Conservation (phyloP, 345 rosid species). For the Xanthoceras sorbifolium region DNA sequence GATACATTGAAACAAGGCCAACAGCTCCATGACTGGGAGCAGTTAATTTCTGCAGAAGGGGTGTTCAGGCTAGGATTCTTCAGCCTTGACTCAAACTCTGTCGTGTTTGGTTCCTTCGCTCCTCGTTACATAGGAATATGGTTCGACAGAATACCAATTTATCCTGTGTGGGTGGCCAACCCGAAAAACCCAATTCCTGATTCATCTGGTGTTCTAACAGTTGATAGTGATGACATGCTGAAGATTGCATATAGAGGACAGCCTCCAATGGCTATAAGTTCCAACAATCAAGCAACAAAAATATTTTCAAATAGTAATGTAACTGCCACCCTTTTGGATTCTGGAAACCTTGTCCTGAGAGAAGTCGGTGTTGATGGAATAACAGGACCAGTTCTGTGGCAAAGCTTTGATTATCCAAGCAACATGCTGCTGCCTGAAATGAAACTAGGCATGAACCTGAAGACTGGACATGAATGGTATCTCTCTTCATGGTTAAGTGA, state of each 20-base stretch:
- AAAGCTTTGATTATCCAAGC: slow-evolving; percentile 66
- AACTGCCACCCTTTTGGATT: slow-evolving; percentile 47
- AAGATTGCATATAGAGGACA: slow-evolving; percentile 44
- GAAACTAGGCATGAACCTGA: slow-evolving; percentile 59
- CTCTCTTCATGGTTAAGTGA: slow-evolving; percentile 54
- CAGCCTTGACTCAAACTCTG: slow-evolving; percentile 38
- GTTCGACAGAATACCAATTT: slow-evolving; percentile 32
- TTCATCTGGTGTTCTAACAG: slow-evolving; percentile 50
- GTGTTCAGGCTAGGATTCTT: slow-evolving; percentile 63
- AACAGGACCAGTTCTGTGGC: slow-evolving; percentile 51
- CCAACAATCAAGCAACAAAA: slow-evolving; percentile 22
- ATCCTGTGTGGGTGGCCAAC: slow-evolving; percentile 65
- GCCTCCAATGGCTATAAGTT: slow-evolving; percentile 35
- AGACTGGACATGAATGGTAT: slow-evolving; percentile 45
- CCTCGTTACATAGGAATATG: slow-evolving; percentile 56
- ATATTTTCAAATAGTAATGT: slow-evolving; percentile 21
- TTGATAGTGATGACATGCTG: slow-evolving; percentile 44
- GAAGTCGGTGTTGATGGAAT: slow-evolving; percentile 27
- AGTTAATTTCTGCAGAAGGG: slow-evolving; percentile 43
- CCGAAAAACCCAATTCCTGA: slow-evolving; percentile 44
- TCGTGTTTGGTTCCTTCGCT: slow-evolving; percentile 37
- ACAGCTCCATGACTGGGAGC: slow-evolving; percentile 63
- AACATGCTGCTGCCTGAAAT: slow-evolving; percentile 59
- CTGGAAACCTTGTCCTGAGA: slow-evolving; percentile 54
- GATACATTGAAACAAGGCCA: slow-evolving; percentile 46